Evolutionary conservation across 225 moss, liverwort and hornwort genomes (phyloP), one percentile per base, ranked within the genome.

Genomic region (Marchantia polymorpha): DNA sequence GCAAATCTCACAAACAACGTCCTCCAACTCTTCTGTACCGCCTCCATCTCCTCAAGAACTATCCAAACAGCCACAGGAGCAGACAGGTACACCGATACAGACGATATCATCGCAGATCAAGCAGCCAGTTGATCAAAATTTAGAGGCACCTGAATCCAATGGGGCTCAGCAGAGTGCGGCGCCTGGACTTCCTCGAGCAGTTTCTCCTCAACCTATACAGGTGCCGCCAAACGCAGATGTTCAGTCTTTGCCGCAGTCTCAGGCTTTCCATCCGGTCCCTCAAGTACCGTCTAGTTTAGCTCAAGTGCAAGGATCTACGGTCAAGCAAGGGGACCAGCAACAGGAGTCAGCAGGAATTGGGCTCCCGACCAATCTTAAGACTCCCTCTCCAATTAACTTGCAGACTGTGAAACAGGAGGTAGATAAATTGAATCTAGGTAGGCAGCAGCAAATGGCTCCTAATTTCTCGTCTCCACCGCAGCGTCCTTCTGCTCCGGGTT

Each of bases 401-500:
- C 79, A 82, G 46, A 80, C 77, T 71, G 84, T 84, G n/a, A 84
- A 84, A 70, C 81, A 67, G 49, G 84, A 87, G 75, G 84, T 79
- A 80, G 87, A 82, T 69, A 84, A 82, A 46, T 77, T 74, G 58
- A 81, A 82, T 63, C 63, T 79, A 63, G 52, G 75, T 54, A 83
- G 77, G 70, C 87, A 84, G 39, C 82, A 77, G 30, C 19, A 66
- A 55, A 47, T 80, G 7, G 39, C 81, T 54, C 49, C 74, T 27
- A 47, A 17, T 47, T 76, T 82, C 68, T 67, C 87, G 59, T 27
- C 82, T 55, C 22, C 53, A 30, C 87, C 82, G 51, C 60, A 83
- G 48, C 86, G 78, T 65, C 64, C 83, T 83, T 73, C 80, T 46
- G 49, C 68, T 69, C 65, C 80, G 68, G 63, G 23, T 82, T 76